Evolutionary conservation across 2,329 filamentous ascomycete species (phyloP), one percentile per base, ranked within the genome.

Genomic region (Talaromyces rugulosus): DNA sequence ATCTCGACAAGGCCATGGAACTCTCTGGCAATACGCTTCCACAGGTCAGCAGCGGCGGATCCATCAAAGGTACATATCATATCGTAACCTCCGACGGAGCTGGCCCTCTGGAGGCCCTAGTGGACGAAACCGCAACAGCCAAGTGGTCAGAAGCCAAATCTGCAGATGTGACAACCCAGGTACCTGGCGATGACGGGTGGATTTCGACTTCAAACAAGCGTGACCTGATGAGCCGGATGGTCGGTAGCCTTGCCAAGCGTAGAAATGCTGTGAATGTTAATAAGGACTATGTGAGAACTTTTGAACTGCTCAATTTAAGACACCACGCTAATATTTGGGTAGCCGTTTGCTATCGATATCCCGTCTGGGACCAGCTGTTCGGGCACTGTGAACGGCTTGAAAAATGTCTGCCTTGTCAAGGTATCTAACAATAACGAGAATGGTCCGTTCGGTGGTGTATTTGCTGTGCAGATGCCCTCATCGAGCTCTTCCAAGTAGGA

Each of bases 1-100:
- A 61, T 18, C 44, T 61, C 27, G 14, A 12, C 12, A 36, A 53
- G 33, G 33, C 54, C 8, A 61, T 61, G 59, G 42, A 12, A 6
- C 53, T 36, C 2, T 52, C 59, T 11, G 59, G 59, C 5, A 30
- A 40, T 16, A 58, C 54, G 16, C 42, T 61, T 16, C 59, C 59
- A 30, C 59, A 61, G 59, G 54, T 61, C 27, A 61, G 59, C 59
- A 61, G 59, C 31, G 59, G 59, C 27, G 59, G 59, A 30, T 61
- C 59, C 16, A 23, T 61, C 2, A 36, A 53, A 16, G 59, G 59
- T 33, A 61, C 59, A 27, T 61, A 42, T 16, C 59, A 61, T 14
- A 61, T 61, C 23, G 59, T 61, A 16, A 61, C 59, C 44, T 44
- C 59, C 6, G 59, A 61, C 14, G 59, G 59, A 7, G 59, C 59